Percentiles rank a stretch among this genome's conserved stretches.
Evolutionary conservation across 495 filamentous ascomycete genomes (phyloP).

Genomic region (Parachaetomium inaequale): DNA sequence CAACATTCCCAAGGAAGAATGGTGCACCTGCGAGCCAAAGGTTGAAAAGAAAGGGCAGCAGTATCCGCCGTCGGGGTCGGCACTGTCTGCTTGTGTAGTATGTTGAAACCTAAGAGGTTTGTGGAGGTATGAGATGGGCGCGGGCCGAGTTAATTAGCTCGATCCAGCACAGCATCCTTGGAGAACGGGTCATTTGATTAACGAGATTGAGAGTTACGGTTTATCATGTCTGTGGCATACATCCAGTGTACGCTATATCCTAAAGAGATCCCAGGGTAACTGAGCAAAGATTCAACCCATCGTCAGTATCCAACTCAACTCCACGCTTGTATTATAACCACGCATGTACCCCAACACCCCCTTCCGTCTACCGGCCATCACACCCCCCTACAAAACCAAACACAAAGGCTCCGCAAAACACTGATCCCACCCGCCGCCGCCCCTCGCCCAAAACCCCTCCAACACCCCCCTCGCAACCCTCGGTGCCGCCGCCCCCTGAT

Average conservation of each 20-base stretch:
- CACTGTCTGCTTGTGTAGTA: constrained; percentile 7
- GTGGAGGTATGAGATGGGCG: not conserved
- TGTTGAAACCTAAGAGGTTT: not conserved
- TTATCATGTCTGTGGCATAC: too few species aligned
- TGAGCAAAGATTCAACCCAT: not conserved
- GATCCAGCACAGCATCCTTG: too few species aligned
- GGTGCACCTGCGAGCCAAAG: constrained; percentile 63
- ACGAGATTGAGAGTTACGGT: too few species aligned
- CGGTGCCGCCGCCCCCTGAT: constrained; percentile 27
- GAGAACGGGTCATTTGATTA: too few species aligned
- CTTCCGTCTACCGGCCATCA: not conserved
- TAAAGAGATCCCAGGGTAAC: too few species aligned
- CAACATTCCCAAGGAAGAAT: constrained; percentile 51
- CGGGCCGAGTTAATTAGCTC: too few species aligned
- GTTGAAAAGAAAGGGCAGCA: constrained; percentile 57
- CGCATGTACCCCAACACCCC: not conserved
- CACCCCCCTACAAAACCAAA: not conserved
- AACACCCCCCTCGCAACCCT: constrained; percentile 28
- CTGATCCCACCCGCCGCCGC: constrained; percentile 31
- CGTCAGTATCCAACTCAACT: not conserved
- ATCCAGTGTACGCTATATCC: too few species aligned
- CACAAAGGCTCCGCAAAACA: constrained; percentile 27
- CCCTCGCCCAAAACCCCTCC: constrained; percentile 33
- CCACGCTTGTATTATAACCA: not conserved
- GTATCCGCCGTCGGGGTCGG: constrained; percentile 54